Conservation (phyloP, 768 basidiomycete species). For the Suillus subaureus region DNA sequence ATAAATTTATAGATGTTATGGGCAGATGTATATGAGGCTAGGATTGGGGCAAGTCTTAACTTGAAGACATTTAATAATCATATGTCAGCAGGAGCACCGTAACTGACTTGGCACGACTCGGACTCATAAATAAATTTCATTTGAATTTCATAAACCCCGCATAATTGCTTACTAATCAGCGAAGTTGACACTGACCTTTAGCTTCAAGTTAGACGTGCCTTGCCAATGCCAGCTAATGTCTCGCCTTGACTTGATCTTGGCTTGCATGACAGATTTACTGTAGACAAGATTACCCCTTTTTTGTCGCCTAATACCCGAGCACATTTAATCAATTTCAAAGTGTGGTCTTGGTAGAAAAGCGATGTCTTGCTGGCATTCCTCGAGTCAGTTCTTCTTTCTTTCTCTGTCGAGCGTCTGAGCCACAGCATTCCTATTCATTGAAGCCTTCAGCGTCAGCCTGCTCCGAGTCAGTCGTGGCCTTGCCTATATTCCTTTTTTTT, state of each 20-base stretch:
- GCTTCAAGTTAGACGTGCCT: background rate
- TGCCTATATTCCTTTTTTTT: background rate
- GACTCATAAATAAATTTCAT: background rate
- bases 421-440: background rate
- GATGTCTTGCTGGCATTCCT: background rate
- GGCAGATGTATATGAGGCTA: too few species aligned
- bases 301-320: background rate
- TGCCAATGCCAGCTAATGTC: background rate
- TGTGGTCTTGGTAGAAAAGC: background rate
- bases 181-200: background rate
- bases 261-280: background rate
- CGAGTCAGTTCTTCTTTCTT: background rate
- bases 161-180: background rate
- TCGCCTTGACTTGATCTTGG: background rate
- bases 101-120: background rate
- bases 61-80: too few species aligned
- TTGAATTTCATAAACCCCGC: background rate
- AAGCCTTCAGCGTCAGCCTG: background rate
- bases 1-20: too few species aligned
- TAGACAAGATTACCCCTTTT: background rate
- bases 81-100: background rate
- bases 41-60: background rate
- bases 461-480: background rate
- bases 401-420: background rate
- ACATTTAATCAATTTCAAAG: background rate